Evolutionary conservation across 2,329 filamentous ascomycete species (phyloP), one percentile per base, ranked within the genome.

Genomic region (Pezicula radicicola): DNA sequence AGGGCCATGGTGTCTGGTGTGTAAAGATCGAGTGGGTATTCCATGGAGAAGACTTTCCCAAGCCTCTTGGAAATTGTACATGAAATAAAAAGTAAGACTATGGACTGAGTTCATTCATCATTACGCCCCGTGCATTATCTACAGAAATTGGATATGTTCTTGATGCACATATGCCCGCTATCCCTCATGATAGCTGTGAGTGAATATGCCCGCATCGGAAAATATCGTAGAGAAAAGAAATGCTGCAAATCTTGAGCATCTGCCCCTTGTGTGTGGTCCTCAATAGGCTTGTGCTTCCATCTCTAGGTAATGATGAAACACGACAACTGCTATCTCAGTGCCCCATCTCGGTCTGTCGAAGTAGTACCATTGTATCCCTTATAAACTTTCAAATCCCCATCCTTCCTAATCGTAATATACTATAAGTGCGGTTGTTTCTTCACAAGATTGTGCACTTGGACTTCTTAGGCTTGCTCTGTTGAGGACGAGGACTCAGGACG

Each of bases 381-480:
- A 42, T 25, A 1, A 19, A 19, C 15, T 21, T 21, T 42, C 12
- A 16, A 21, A 44, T 50, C 33, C 36, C 39, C 46, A 12, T 33
- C 9, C 30, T 10, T 33, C 30, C 30, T 33, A 33, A 13, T 33
- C 30, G 10, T 33, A 33, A 33, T 9, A 33, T 33, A 33, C 36
- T 50, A 35, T 33, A 18, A 30, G 35, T 39, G 33, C n/a, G 25
- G 39, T 33, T 43, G 43, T 39, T 35, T 15, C 41, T 55, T 61
- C 58, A 90, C 70, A 90, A 77, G 65, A 90, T 84, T 44, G 78
- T 79, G 75, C 87, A 89, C 75, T 87, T 87, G 60, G 74, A 73
- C 70, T 81, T 81, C 75, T 86, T 87, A 64, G 76, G 71, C 75
- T 84, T 80, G 53, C 70, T 73, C 28, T 72, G 64, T 57, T 78